phyloP scores from a whole-genome alignment of 345 rosid species.

The Camelina sativa region DNA sequence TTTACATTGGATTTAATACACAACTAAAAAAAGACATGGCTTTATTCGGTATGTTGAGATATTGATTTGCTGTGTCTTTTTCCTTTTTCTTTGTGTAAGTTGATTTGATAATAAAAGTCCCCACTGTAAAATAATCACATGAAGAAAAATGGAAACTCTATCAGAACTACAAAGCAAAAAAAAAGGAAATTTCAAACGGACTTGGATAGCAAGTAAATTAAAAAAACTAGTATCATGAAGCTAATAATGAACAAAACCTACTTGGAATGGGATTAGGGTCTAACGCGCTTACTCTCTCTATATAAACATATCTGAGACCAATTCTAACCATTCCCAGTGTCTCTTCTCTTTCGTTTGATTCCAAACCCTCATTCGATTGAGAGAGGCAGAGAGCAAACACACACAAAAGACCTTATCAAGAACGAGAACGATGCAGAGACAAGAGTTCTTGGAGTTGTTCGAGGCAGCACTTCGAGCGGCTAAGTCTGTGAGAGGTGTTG shows the following conservation, averaged over 20 bases:
- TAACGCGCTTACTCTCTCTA: neutral
- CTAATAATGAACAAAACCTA: neutral
- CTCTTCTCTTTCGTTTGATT: conserved; percentile 10
- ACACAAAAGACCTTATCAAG: neutral
- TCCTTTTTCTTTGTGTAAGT: too few relatives aligned
- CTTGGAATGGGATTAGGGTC: neutral
- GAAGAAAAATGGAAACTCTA: neutral
- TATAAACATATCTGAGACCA: neutral
- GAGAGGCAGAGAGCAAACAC: neutral
- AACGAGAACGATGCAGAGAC: conserved; percentile 17
- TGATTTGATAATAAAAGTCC: neutral
- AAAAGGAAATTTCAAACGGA: neutral
- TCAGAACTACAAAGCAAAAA: neutral
- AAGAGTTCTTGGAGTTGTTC: conserved; percentile 4
- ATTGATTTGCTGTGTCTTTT: neutral
- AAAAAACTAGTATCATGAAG: neutral
- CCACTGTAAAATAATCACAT: neutral
- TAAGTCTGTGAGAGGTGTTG: conserved; percentile 10
- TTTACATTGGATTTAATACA: too few relatives aligned
- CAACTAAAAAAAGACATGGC: neutral
- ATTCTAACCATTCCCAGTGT: neutral
- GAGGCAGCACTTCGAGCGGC: conserved; percentile 7
- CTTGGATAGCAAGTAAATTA: conserved; percentile 3
- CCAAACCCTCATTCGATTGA: neutral
- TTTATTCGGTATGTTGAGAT: neutral